Evolutionary conservation across 148 eudicot species (phyloP).

Genomic region (Cornus controversa): DNA sequence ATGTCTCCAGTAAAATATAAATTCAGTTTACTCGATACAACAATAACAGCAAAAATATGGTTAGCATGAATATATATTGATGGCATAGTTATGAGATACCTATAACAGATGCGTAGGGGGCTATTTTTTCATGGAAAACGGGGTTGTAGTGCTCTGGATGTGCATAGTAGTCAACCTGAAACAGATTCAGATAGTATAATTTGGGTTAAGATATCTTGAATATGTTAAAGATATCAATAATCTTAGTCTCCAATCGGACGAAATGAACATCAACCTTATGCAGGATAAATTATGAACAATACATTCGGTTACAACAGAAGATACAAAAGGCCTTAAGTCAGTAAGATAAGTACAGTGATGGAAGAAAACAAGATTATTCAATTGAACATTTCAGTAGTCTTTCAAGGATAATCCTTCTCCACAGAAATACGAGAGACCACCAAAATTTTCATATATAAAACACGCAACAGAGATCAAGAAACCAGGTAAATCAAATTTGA

Average conservation of each 20-base stretch:
- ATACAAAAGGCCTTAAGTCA: neutral
- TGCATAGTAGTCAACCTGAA: conserved; percentile 90
- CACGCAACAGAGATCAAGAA: neutral
- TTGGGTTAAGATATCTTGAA: neutral
- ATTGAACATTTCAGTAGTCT: too few relatives aligned
- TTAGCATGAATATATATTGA: neutral
- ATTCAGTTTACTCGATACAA: neutral
- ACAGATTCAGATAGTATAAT: conserved; percentile 17
- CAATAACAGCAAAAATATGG: neutral
- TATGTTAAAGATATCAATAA: neutral
- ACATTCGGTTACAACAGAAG: neutral
- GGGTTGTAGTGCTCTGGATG: conserved; percentile 95
- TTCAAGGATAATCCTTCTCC: neutral
- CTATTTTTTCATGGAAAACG: conserved; percentile 80
- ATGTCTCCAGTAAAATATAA: neutral
- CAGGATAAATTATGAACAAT: neutral
- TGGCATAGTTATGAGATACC: conserved; percentile 42
- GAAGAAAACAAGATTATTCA: neutral
- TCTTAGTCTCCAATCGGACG: neutral
- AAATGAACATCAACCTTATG: neutral
- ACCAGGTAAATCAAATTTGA: neutral
- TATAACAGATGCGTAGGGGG: conserved; percentile 95
- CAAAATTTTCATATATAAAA: too few relatives aligned
- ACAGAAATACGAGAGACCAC: neutral
- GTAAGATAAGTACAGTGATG: neutral